Evolutionary conservation across 2,329 filamentous ascomycete species (phyloP).

Genomic region (Oidium heveae): DNA sequence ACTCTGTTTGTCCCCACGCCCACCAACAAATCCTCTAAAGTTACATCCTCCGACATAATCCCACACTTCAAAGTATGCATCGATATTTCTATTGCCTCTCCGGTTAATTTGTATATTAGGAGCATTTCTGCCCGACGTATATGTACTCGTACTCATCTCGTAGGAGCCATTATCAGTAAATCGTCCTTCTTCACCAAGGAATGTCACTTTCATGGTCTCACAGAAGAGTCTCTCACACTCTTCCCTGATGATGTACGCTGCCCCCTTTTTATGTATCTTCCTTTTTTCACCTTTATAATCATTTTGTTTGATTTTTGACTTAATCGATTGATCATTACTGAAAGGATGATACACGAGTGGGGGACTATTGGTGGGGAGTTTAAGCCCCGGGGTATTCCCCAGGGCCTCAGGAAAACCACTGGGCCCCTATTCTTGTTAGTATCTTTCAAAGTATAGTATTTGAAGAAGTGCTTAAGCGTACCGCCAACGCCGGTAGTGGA

Average conservation of each 20-base stretch:
- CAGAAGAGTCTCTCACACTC: constrained; percentile 99
- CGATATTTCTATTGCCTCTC: constrained; percentile 10
- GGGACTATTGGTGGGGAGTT: constrained; percentile 71
- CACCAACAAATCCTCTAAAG: constrained; percentile 66
- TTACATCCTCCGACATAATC: constrained; percentile 65
- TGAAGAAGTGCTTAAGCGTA: constrained; percentile 14
- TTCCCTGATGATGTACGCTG: constrained; percentile 89
- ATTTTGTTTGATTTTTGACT: constrained; percentile 22
- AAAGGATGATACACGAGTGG: constrained; percentile 53
- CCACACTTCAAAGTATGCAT: constrained; percentile 15
- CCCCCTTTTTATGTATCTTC: constrained; percentile 50
- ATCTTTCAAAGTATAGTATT: too few species aligned
- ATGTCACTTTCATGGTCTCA: constrained; percentile 77
- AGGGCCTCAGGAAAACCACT: constrained; percentile 90
- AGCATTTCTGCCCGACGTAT: constrained; percentile 29
- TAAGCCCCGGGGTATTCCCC: constrained; percentile 44
- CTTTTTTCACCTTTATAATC: constrained; percentile 13
- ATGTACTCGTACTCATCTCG: constrained; percentile 28
- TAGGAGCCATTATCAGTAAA: constrained; percentile 54
- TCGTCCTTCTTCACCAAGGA: constrained; percentile 84
- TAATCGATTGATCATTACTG: constrained; percentile 39
- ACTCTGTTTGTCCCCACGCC: constrained; percentile 41
- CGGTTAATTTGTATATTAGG: too few species aligned
- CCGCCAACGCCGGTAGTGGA: constrained; percentile 76
- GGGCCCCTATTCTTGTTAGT: constrained; percentile 29